phyloP scores from a whole-genome alignment of 495 filamentous ascomycete genomes.

The Penicillium canariense region DNA sequence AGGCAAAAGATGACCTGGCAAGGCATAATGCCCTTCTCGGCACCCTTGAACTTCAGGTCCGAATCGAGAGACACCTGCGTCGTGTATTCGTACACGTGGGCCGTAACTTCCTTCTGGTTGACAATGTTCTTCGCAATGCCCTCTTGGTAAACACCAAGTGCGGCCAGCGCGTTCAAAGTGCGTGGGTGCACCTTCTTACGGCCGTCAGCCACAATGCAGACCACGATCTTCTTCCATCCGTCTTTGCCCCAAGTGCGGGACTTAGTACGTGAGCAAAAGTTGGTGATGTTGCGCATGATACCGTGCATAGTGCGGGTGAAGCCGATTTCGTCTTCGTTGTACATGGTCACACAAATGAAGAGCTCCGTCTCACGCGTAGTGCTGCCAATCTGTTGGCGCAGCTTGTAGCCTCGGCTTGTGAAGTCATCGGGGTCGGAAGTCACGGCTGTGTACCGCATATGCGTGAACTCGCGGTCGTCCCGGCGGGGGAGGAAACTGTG shows the following conservation, averaged over 20 bases:
- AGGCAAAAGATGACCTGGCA: constrained; percentile 98
- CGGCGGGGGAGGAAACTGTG: constrained; percentile 90
- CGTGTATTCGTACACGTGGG: constrained; percentile 98
- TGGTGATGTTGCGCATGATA: constrained; percentile 95
- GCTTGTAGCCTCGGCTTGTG: constrained; percentile 78
- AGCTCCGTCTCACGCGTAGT: constrained; percentile 93
- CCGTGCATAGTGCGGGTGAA: constrained; percentile 99
- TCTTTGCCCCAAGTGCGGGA: constrained; percentile 94
- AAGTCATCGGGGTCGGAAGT: constrained; percentile 98
- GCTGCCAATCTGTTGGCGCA: constrained; percentile 89
- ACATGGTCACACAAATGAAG: constrained; percentile 98
- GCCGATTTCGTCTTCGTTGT: constrained; percentile 92
- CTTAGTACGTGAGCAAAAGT: constrained; percentile 91
- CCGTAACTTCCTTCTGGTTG: constrained; percentile 79
- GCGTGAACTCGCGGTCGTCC: constrained; percentile 94
- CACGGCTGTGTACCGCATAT: constrained; percentile 99
- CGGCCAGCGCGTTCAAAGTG: constrained; percentile 92
- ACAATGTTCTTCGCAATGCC: constrained; percentile 98
- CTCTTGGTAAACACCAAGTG: constrained; percentile 98
- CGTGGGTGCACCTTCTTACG: constrained; percentile 91
- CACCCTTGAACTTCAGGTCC: constrained; percentile 97
- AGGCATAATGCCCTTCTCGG: constrained; percentile 98
- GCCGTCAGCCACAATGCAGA: constrained; percentile 93
- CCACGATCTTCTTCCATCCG: constrained; percentile 99
- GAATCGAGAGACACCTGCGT: constrained; percentile 95